Conservation (phyloP, 768 basidiomycete genomes). For the Grammothele lineata region DNA sequence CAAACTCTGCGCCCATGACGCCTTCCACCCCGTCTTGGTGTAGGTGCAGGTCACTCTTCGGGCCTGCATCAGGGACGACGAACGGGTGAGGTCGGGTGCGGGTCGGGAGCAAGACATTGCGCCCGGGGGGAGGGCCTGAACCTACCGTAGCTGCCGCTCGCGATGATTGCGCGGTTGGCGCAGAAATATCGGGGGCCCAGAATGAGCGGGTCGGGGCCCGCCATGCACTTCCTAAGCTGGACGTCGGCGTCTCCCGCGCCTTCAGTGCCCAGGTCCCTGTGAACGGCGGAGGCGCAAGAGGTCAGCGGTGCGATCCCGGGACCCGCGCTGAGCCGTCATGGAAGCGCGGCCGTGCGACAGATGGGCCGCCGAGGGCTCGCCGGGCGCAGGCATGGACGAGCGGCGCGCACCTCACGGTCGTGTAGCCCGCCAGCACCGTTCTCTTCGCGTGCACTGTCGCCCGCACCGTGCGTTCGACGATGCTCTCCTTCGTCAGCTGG, state of each 20-base stretch:
- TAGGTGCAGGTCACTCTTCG: conserved; percentile 42
- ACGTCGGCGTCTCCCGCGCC: conserved; percentile 62
- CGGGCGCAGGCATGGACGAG: too few species aligned
- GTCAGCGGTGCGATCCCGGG: too few species aligned
- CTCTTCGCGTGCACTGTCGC: conserved; percentile 55
- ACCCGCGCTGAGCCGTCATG: neutral
- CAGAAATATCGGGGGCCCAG: conserved; percentile 64
- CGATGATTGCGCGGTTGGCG: conserved; percentile 53
- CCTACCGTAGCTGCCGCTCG: conserved; percentile 57
- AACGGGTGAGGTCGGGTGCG: neutral
- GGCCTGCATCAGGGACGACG: conserved; percentile 38
- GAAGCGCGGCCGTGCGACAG: too few species aligned
- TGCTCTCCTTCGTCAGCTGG: conserved; percentile 53
- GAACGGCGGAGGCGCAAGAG: too few species aligned
- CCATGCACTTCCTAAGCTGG: conserved; percentile 51
- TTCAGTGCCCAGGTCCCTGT: conserved; percentile 65
- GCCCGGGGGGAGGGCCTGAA: too few species aligned
- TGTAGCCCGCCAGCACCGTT: conserved; percentile 60
- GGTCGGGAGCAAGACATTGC: neutral
- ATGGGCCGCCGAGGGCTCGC: too few species aligned
- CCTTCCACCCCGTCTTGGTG: conserved; percentile 52
- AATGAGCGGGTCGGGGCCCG: conserved; percentile 42
- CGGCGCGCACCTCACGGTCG: conserved; percentile 46
- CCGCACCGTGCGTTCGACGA: conserved; percentile 56
- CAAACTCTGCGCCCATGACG: conserved; percentile 52